A percentile compares a stretch with the other conserved stretches of the same genome.
phyloP scores from a whole-genome alignment of 306 rosid species.

The Boehmeria nivea region DNA sequence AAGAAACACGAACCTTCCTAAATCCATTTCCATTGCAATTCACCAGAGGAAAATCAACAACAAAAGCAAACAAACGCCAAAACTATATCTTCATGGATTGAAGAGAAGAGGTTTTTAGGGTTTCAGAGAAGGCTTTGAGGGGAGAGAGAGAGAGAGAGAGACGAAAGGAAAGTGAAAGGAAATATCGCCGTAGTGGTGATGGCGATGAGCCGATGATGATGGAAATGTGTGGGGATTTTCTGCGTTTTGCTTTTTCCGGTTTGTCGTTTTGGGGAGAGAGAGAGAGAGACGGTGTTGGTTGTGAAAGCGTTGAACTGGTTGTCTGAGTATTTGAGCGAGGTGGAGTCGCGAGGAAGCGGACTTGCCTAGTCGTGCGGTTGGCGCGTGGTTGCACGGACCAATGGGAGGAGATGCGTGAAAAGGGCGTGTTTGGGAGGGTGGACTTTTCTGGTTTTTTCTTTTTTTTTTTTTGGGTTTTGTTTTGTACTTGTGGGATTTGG shows the following conservation, averaged over 20 bases:
- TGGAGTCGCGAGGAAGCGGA: not conserved
- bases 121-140: conserved; percentile 19
- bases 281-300: conserved; percentile 17
- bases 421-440: not conserved
- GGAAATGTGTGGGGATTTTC: not conserved
- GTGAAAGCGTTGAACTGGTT: conserved; percentile 54
- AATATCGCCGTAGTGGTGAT: not conserved
- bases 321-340: not conserved
- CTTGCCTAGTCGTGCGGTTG: conserved; percentile 9
- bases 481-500: too few relatives aligned
- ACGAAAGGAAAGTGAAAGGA: conserved; percentile 8
- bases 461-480: too few relatives aligned
- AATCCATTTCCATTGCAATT: conserved; percentile 36
- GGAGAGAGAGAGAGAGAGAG: conserved; percentile 26
- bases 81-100: not conserved
- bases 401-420: not conserved
- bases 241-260: conserved; percentile 18
- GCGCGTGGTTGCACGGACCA: conserved; percentile 6
- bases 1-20: conserved; percentile 24
- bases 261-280: conserved; percentile 30
- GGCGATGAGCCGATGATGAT: not conserved
- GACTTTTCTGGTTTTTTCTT: not conserved
- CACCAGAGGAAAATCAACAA: not conserved
- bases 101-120: conserved; percentile 20
- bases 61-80: not conserved